These are phyloP conservation scores for Hyaloperonospora brassicae DNA, from an alignment of 352 stramenopile species.

Conservation along the genomic window DNA sequence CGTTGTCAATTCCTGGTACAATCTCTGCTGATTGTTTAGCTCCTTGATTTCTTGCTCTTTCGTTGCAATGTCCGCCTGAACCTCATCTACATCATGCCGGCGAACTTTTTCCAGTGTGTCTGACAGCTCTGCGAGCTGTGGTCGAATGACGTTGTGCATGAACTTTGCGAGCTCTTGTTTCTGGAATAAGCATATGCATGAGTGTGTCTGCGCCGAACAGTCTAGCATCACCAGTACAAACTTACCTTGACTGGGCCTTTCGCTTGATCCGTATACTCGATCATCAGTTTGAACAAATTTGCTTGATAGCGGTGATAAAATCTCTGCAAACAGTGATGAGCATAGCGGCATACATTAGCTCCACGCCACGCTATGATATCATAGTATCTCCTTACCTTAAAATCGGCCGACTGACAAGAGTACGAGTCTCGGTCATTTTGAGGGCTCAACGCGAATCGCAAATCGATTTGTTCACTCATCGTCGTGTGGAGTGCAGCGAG, in stretches of 20 bases:
- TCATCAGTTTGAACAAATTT: conserved; percentile 61
- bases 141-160: conserved; percentile 45
- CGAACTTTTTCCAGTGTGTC: conserved; percentile 57
- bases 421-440: conserved; percentile 52
- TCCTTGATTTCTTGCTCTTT: conserved; percentile 49
- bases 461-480: conserved; percentile 53
- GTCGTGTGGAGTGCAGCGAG: conserved; percentile 46
- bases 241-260: conserved; percentile 50
- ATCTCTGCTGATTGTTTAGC: conserved; percentile 45
- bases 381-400: conserved; percentile 39
- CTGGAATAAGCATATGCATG: conserved; percentile 14
- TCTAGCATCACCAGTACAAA: neutral
- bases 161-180: conserved; percentile 63
- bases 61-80: conserved; percentile 49
- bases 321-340: conserved; percentile 25
- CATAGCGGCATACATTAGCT: neutral
- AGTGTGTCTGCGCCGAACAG: no score
- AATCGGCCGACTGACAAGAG: conserved; percentile 53
- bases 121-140: conserved; percentile 43
- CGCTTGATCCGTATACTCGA: conserved; percentile 57
- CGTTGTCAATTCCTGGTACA: conserved; percentile 52
- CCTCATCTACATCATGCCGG: conserved; percentile 41
- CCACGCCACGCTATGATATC: neutral
- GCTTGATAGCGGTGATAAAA: conserved; percentile 73
- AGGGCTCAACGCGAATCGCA: conserved; percentile 34